Percentiles rank a stretch among this genome's conserved stretches.
phyloP scores from a whole-genome alignment of 177 flowering plant species.

The Vitis hybrid region DNA sequence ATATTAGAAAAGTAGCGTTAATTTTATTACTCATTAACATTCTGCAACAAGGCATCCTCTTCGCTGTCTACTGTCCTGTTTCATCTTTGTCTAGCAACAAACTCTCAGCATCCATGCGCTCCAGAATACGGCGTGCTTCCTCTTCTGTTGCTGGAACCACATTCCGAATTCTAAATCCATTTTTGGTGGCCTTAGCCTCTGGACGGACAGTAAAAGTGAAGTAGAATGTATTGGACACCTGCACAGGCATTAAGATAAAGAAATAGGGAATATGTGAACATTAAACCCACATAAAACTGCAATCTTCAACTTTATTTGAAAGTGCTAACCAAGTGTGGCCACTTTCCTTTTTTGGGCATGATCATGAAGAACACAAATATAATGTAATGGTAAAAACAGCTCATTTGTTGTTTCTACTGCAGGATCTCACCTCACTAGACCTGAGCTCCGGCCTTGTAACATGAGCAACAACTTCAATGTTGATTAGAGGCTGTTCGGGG shows the following conservation, averaged over 20 bases:
- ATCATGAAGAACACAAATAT: too few relatives aligned
- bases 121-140: constrained; percentile 42
- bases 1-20: too few relatives aligned
- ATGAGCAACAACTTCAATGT: constrained; percentile 50
- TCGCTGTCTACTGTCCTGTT: not conserved
- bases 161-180: constrained; percentile 33
- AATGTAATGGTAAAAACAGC: too few relatives aligned
- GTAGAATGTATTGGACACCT: constrained; percentile 51
- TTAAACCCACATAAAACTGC: not conserved
- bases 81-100: constrained; percentile 7
- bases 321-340: not conserved
- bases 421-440: constrained; percentile 36
- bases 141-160: constrained; percentile 56
- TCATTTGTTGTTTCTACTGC: too few relatives aligned
- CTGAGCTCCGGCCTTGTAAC: constrained; percentile 49
- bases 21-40: too few relatives aligned
- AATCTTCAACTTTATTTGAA: not conserved
- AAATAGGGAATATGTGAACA: not conserved
- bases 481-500: constrained; percentile 40
- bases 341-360: too few relatives aligned
- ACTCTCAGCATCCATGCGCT: constrained; percentile 43
- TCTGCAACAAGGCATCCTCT: not conserved
- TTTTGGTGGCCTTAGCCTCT: constrained; percentile 36
- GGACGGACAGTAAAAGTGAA: constrained; percentile 49
- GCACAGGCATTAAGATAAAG: constrained; percentile 1